Conservation (phyloP, 2,329 filamentous ascomycete species). For the Alternaria brassicicola region DNA sequence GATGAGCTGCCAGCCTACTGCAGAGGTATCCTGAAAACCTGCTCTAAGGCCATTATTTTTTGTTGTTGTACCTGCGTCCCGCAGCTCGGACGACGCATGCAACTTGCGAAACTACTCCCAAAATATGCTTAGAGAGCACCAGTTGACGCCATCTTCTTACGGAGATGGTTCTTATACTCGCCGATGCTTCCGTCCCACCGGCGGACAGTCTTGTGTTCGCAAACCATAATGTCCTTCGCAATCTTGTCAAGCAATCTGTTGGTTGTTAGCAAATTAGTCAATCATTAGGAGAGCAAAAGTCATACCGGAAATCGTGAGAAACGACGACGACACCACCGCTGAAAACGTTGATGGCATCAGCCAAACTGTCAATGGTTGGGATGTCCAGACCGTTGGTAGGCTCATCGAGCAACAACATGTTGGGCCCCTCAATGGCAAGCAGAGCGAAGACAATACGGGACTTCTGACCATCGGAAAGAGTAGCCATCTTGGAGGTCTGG, state of each 20-base stretch:
- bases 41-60: conserved; percentile 42
- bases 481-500: conserved; percentile 97
- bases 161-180: conserved; percentile 96
- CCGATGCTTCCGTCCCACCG: conserved; percentile 88
- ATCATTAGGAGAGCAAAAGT: conserved; percentile 1
- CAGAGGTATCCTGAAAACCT: conserved; percentile 40
- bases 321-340: conserved; percentile 97
- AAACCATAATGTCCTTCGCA: conserved; percentile 99
- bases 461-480: conserved; percentile 96
- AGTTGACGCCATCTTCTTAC: conserved; percentile 95
- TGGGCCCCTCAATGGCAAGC: conserved; percentile 91
- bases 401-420: conserved; percentile 98
- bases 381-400: conserved; percentile 99
- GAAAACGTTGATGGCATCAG: conserved; percentile 96
- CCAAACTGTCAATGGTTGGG: conserved; percentile 95
- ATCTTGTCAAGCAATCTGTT: conserved; percentile 95
- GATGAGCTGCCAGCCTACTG: conserved; percentile 43
- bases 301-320: conserved; percentile 97
- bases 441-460: conserved; percentile 97
- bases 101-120: conserved; percentile 27
- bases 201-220: conserved; percentile 94
- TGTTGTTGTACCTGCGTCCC: conserved; percentile 27
- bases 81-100: conserved; percentile 36
- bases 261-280: conserved; percentile 43
- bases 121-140: conserved; percentile 73